Evolutionary conservation across 2,329 filamentous ascomycete genomes (phyloP).

Genomic region (Aspergillus nomiae): DNA sequence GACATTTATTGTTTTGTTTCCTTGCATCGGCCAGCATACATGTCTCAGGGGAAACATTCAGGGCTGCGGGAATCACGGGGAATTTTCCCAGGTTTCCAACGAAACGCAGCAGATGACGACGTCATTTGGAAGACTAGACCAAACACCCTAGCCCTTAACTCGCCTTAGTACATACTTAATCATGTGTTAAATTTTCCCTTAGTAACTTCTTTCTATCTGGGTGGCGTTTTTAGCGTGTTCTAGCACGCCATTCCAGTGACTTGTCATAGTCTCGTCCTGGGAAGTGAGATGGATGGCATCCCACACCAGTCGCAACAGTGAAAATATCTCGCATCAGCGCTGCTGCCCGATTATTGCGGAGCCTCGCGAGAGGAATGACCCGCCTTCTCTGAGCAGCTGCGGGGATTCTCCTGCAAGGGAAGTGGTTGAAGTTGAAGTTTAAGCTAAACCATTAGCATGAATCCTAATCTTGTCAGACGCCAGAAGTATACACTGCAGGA

Average conservation of each 20-base stretch:
- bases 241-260: slow-evolving; percentile 1
- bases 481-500: not conserved
- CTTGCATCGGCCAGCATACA: not conserved
- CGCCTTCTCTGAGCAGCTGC: not conserved
- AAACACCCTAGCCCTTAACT: not conserved
- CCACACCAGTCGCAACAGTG: not conserved
- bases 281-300: not conserved
- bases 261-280: not conserved
- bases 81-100: not conserved
- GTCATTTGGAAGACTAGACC: not conserved
- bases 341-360: not conserved
- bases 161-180: not conserved
- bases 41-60: not conserved
- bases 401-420: not conserved
- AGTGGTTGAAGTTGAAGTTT: not conserved
- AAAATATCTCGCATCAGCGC: not conserved
- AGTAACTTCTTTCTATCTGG: not conserved
- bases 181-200: not conserved
- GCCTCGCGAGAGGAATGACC: not conserved
- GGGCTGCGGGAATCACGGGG: not conserved
- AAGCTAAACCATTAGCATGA: not conserved
- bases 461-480: not conserved
- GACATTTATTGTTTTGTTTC: not conserved
- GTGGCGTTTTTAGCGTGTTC: not conserved
- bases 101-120: not conserved